Percentiles rank a stretch among this genome's conserved stretches.
These are phyloP conservation scores for Phoma sp. DNA, from an alignment of 2,329 filamentous ascomycete species.

Conservation along the genomic window DNA sequence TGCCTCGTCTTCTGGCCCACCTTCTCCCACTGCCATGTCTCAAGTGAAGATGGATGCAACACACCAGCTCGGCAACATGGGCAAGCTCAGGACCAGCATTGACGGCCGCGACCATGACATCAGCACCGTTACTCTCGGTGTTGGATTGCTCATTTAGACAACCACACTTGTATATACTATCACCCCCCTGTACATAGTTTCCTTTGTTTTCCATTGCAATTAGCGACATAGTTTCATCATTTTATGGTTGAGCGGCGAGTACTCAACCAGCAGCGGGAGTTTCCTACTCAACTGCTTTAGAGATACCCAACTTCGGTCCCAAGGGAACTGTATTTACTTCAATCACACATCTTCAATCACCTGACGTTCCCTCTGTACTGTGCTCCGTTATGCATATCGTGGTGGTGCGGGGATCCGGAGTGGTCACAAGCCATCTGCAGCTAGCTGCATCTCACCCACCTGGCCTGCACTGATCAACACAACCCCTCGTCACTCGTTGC, in stretches of 20 bases:
- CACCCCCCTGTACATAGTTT: background rate
- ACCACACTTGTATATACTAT: background rate
- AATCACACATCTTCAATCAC: constrained; percentile 7
- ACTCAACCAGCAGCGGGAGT: constrained; percentile 12
- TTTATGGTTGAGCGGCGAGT: constrained; percentile 5
- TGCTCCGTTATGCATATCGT: background rate
- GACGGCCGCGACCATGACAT: constrained; percentile 22
- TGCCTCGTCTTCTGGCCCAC: constrained; percentile 31
- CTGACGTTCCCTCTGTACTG: background rate
- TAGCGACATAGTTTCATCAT: constrained; percentile 15
- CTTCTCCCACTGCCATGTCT: constrained; percentile 29
- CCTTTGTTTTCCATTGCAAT: constrained; percentile 11
- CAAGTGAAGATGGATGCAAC: constrained; percentile 33
- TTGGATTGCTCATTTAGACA: constrained; percentile 28
- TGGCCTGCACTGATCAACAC: constrained; percentile 4
- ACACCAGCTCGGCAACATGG: constrained; percentile 24
- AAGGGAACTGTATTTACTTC: constrained; percentile 7
- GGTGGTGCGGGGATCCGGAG: constrained; percentile 12
- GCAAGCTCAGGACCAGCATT: constrained; percentile 30
- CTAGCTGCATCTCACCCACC: constrained; percentile 5
- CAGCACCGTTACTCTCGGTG: constrained; percentile 27
- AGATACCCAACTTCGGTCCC: constrained; percentile 13
- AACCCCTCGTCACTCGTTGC: background rate
- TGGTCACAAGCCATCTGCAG: background rate
- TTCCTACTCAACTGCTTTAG: constrained; percentile 12